A percentile compares a stretch with the other conserved stretches of the same genome.
phyloP scores from a whole-genome alignment of 495 filamentous ascomycete genomes.

The Xylaria longipes region DNA sequence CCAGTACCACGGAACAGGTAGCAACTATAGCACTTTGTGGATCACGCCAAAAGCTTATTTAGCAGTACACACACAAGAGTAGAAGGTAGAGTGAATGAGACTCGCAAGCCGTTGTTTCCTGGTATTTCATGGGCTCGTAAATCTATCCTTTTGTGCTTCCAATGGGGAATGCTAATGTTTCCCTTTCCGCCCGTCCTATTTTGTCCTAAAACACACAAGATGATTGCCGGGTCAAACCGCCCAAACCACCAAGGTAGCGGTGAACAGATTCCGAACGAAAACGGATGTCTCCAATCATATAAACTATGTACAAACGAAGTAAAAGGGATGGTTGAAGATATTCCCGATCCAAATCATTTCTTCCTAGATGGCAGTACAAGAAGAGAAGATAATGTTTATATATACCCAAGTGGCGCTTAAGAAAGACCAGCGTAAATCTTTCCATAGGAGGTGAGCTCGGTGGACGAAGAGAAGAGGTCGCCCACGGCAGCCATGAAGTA shows the following conservation, averaged over 20 bases:
- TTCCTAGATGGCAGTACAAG: slow-evolving; percentile 9
- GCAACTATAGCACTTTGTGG: not conserved
- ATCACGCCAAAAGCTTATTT: not conserved
- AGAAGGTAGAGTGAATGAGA: not conserved
- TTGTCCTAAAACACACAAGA: slow-evolving; percentile 11
- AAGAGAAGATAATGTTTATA: slow-evolving; percentile 11
- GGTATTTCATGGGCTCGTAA: slow-evolving; percentile 27
- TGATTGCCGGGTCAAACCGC: not conserved
- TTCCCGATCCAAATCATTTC: slow-evolving; percentile 2
- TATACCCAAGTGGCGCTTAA: slow-evolving; percentile 23
- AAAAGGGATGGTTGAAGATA: slow-evolving; percentile 1
- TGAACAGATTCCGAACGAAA: slow-evolving; percentile 8
- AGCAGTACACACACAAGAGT: not conserved
- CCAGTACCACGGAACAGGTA: slow-evolving; percentile 4
- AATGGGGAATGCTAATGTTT: not conserved
- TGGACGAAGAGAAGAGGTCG: slow-evolving; percentile 48
- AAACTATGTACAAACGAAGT: slow-evolving; percentile 28
- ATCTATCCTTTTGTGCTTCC: slow-evolving; percentile 25
- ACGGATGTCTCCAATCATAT: slow-evolving; percentile 14
- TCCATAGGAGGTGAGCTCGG: slow-evolving; percentile 46
- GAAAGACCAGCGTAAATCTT: slow-evolving; percentile 51
- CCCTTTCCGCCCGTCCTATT: slow-evolving; percentile 3
- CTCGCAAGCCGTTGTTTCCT: not conserved
- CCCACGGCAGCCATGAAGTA: slow-evolving; percentile 77
- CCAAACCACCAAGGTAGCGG: not conserved